phyloP scores from a whole-genome alignment of 106 monocot genomes.

The Ottelia alismoides region DNA sequence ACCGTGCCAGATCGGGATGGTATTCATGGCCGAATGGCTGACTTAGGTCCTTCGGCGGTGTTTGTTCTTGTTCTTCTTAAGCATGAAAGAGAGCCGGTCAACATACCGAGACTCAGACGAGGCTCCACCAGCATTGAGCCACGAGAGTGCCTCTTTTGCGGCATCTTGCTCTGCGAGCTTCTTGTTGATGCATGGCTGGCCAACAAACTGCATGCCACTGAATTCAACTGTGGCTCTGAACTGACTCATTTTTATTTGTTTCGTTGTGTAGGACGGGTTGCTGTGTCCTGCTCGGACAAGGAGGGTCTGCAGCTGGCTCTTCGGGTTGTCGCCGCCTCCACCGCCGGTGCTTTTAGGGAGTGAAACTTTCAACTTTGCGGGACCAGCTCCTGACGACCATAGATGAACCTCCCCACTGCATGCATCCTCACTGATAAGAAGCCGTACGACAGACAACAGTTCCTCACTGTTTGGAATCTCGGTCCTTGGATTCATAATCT shows the following conservation, averaged over 20 bases:
- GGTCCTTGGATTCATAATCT: slow-evolving; percentile 87
- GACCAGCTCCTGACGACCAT: slow-evolving; percentile 57
- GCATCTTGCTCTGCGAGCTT: slow-evolving; percentile 89
- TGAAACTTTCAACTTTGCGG: slow-evolving; percentile 32
- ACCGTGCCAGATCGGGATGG: not conserved
- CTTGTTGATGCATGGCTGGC: slow-evolving; percentile 72
- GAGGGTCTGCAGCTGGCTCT: slow-evolving; percentile 75
- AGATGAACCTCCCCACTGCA: slow-evolving; percentile 72
- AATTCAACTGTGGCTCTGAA: slow-evolving; percentile 77
- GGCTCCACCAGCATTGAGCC: slow-evolving; percentile 52
- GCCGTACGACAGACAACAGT: slow-evolving; percentile 54
- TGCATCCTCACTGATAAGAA: slow-evolving; percentile 70
- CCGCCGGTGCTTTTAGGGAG: slow-evolving; percentile 9
- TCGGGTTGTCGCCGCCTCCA: slow-evolving; percentile 61
- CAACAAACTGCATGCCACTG: slow-evolving; percentile 93
- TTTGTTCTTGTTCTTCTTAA: slow-evolving; percentile 51
- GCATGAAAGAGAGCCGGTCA: slow-evolving; percentile 53
- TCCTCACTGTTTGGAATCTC: slow-evolving; percentile 45
- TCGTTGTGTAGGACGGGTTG: slow-evolving; percentile 60
- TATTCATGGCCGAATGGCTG: not conserved
- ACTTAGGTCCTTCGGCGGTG: slow-evolving; percentile 36
- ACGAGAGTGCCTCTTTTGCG: slow-evolving; percentile 80
- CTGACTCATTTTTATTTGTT: slow-evolving; percentile 38
- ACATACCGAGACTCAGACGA: slow-evolving; percentile 29
- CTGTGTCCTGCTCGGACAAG: slow-evolving; percentile 73